Percentiles rank a stretch among this genome's conserved stretches.
These are phyloP conservation scores for Umbelopsis vinacea DNA, from an alignment of 192 early-diverging fungal genomes.

Conservation along the genomic window DNA sequence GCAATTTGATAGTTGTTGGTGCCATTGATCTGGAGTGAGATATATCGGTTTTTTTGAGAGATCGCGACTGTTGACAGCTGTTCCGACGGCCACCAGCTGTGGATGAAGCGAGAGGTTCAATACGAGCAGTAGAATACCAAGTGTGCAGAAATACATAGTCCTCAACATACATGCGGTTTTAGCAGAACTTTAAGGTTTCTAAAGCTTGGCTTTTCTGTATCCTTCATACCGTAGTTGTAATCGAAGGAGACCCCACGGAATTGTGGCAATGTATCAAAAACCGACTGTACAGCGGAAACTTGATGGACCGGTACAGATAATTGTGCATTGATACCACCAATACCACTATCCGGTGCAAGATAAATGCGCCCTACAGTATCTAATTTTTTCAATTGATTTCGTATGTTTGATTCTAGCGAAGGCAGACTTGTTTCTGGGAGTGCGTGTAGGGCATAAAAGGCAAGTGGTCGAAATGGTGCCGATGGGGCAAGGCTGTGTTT, in stretches of 20 bases:
- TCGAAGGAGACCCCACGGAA: slow-evolving; percentile 41
- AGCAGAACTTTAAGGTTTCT: slow-evolving; percentile 65
- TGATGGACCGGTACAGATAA: slow-evolving; percentile 64
- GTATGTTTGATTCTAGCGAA: slow-evolving; percentile 17
- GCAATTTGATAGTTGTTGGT: slow-evolving; percentile 50
- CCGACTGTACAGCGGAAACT: slow-evolving; percentile 51
- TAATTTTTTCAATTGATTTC: slow-evolving; percentile 30
- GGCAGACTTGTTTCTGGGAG: background rate
- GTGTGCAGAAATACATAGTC: too few relatives aligned
- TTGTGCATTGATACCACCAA: slow-evolving; percentile 76
- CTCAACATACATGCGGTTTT: slow-evolving; percentile 49
- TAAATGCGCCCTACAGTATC: slow-evolving; percentile 73
- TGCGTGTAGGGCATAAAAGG: slow-evolving; percentile 34
- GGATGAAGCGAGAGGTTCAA: background rate
- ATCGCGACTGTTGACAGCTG: slow-evolving; percentile 48
- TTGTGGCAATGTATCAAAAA: slow-evolving; percentile 47
- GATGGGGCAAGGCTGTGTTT: background rate
- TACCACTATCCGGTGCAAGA: slow-evolving; percentile 52
- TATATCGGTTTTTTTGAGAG: slow-evolving; percentile 65
- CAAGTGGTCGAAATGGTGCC: slow-evolving; percentile 27
- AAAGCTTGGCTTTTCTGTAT: slow-evolving; percentile 59
- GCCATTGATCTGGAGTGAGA: slow-evolving; percentile 67
- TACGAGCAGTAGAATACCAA: background rate
- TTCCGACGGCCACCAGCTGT: slow-evolving; percentile 56
- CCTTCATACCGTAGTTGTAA: slow-evolving; percentile 32